Conservation (phyloP, 371 early-diverging fungal species). For the Paraphysoderma sedebokerense region DNA sequence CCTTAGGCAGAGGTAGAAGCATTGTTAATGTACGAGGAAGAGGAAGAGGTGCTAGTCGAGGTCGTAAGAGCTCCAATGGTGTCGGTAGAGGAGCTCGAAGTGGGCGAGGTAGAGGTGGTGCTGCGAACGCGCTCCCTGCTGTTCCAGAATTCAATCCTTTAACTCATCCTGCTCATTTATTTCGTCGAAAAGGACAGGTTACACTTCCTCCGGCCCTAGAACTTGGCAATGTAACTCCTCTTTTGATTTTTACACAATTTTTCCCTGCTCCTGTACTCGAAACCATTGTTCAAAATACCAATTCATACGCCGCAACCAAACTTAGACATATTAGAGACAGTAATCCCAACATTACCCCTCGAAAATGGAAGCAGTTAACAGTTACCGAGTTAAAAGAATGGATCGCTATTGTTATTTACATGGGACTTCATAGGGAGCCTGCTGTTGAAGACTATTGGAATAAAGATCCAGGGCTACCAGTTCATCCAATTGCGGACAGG, state of each 20-base stretch:
- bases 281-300: constrained; percentile 9
- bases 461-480: constrained; percentile 1
- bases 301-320: constrained; percentile 5
- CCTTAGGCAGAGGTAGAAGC: no score
- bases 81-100: no score
- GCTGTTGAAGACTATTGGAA: not conserved
- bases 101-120: no score
- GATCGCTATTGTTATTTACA: constrained; percentile 5
- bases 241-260: constrained; percentile 7
- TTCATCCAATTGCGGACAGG: constrained; percentile 3
- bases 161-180: no score
- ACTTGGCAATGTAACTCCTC: constrained; percentile 1
- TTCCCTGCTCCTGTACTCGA: constrained; percentile 6
- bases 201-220: no score
- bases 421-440: constrained; percentile 3
- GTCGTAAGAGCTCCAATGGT: no score
- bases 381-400: constrained; percentile 2
- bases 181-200: no score
- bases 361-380: constrained; percentile 2
- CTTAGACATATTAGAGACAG: not conserved
- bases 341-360: no score
- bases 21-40: no score
- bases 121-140: no score
- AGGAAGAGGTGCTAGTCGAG: no score
- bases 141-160: no score